Percentiles rank a stretch among this genome's conserved stretches.
Conservation (phyloP, 78 protist species). For the Guillardia theta region DNA sequence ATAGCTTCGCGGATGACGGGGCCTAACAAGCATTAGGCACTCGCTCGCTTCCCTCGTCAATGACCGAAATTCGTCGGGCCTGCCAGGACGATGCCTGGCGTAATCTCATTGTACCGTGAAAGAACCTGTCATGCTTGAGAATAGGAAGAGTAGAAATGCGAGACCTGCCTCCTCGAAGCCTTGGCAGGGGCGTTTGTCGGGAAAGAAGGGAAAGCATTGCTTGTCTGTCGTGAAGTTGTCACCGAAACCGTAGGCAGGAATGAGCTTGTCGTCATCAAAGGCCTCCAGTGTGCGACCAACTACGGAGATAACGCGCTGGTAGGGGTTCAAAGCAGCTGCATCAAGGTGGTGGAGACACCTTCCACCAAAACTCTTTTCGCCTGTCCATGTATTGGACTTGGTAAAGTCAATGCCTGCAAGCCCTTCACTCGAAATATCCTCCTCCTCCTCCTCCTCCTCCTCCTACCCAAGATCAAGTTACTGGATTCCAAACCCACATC, state of each 20-base stretch:
- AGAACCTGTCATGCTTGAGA: too few relatives aligned
- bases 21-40: too few relatives aligned
- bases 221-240: background rate
- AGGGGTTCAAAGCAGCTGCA: background rate
- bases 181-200: slow-evolving; percentile 38
- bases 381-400: slow-evolving; percentile 77
- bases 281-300: slow-evolving; percentile 60
- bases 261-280: slow-evolving; percentile 74
- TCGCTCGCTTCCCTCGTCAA: too few relatives aligned
- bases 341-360: slow-evolving; percentile 59
- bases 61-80: background rate
- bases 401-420: slow-evolving; percentile 68
- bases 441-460: too few relatives aligned
- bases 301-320: slow-evolving; percentile 57
- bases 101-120: slow-evolving; percentile 52
- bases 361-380: slow-evolving; percentile 63
- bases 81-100: slow-evolving; percentile 47
- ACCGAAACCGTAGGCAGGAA: slow-evolving; percentile 23
- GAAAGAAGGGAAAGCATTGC: background rate
- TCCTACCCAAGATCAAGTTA: slow-evolving; percentile 67
- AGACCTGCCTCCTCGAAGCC: background rate
- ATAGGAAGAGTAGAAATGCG: too few relatives aligned
- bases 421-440: too few relatives aligned
- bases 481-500: slow-evolving; percentile 38
- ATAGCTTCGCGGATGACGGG: background rate